A percentile compares a stretch with the other conserved stretches of the same genome.
Conservation (phyloP, 495 filamentous ascomycete genomes). For the Lasiosphaeria ovina region DNA sequence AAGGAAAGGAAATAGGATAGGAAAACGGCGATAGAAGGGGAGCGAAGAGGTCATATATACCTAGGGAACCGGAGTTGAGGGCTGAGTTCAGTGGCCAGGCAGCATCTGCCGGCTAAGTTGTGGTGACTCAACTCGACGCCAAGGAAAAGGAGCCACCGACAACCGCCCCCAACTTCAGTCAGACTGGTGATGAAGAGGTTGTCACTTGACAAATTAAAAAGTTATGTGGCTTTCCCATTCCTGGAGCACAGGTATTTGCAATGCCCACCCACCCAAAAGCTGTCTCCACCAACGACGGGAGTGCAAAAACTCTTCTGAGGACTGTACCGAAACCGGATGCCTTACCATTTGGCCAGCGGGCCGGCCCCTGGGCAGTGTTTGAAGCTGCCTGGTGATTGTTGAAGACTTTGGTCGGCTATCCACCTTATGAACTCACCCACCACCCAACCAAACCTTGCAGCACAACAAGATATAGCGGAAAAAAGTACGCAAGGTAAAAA, state of each 20-base stretch:
- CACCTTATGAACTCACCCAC: neutral
- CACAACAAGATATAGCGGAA: no score
- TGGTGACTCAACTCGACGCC: neutral
- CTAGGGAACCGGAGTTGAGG: neutral
- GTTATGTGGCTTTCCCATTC: no score
- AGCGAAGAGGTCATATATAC: neutral
- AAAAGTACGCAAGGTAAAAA: neutral
- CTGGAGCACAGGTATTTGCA: no score
- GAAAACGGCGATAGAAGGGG: neutral
- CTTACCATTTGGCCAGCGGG: conserved; percentile 2
- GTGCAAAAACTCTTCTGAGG: neutral
- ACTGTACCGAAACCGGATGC: neutral
- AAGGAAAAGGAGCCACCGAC: no score
- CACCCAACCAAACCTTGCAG: neutral
- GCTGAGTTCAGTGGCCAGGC: neutral
- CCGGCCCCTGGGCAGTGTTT: neutral
- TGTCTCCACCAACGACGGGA: no score
- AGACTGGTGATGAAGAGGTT: no score
- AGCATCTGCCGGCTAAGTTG: neutral
- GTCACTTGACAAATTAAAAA: no score
- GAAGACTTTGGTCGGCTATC: neutral
- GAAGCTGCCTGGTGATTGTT: neutral
- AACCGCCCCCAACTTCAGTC: no score
- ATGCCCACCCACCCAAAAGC: no score
- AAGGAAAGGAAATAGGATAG: neutral